These are phyloP conservation scores for Cardiosporidium cionae DNA, from an alignment of 169 alveolate species.

Conservation along the genomic window DNA sequence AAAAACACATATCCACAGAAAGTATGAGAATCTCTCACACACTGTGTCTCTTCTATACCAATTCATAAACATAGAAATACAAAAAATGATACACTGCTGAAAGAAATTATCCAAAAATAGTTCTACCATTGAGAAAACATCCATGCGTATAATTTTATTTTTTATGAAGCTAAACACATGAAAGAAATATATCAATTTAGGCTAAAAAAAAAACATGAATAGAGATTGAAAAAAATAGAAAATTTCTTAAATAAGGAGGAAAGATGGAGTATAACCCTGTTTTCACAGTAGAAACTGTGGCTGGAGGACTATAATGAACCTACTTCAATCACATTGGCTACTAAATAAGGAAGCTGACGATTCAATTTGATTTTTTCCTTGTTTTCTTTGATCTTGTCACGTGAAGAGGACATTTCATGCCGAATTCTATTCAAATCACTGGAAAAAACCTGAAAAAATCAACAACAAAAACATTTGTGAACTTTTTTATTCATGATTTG, in stretches of 20 bases:
- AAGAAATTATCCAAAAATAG: too few species aligned
- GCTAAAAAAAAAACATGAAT: not conserved
- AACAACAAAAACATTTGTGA: not conserved
- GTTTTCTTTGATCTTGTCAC: conserved; percentile 51
- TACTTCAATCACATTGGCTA: conserved; percentile 95
- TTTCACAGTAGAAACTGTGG: not conserved
- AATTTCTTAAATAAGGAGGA: too few species aligned
- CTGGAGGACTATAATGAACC: conserved; percentile 37
- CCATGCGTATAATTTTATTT: too few species aligned
- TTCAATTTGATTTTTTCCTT: conserved; percentile 88
- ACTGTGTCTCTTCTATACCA: too few species aligned
- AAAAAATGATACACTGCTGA: too few species aligned
- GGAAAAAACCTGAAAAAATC: not conserved
- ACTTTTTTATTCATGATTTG: not conserved
- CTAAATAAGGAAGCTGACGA: conserved; percentile 96
- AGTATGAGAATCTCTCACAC: too few species aligned
- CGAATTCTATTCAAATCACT: not conserved
- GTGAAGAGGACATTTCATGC: too few species aligned
- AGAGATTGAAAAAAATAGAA: too few species aligned
- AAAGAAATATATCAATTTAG: too few species aligned
- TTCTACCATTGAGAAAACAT: too few species aligned
- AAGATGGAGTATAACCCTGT: not conserved
- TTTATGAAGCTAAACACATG: too few species aligned
- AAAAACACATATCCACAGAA: not conserved
- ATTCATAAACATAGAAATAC: too few species aligned